Evolutionary conservation across 352 stramenopile genomes (phyloP), one percentile per base, ranked within the genome.

Genomic region (Phytophthora tentaculata): DNA sequence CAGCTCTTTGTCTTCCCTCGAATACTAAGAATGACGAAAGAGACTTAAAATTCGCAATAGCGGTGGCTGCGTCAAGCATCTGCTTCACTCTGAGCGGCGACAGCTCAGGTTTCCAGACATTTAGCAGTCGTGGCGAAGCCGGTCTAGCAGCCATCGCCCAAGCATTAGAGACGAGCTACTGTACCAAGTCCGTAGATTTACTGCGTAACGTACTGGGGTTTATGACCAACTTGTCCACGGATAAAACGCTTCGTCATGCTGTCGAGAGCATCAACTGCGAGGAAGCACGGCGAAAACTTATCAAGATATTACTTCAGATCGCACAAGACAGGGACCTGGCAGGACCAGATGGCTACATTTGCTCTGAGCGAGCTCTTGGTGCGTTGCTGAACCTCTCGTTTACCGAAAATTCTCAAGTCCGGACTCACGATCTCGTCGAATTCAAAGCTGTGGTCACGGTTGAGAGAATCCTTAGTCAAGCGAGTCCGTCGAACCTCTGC

Each of bases 351-450:
- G 61, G 66, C 9, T 44, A 37, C 23, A 10, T 35, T 1, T 70
- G 64, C 23, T 71, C 57, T 3, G 81, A 93, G 50, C 83, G 83
- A 19, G 73, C 80, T 1, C 57, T 92, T 2, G 83, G 84, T 0
- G 72, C 67, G 8, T 50, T 95, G n/a, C 60, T 95, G 23, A 95
- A 95, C 32, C 55, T 95, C 35, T 86, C 81, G 1, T 82, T 88
- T 43, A 41, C 65, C n/a, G 45, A 74, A 12, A 58, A 60, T 3
- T 83, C 82, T 4, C 56, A 35, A 23, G 58, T 88, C 8, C 71
- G 83, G 9, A 49, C 14, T 26, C 39, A 28, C 0, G 77, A 82
- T 23, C 41, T 93, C n/a, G 3, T 82, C 0, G 39, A 72, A 14
- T 67, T 76, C 6, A 35, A 61, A 13, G 48, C 64, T 2, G 17